phyloP scores from a whole-genome alignment of 169 alveolate species.

The Eimeria brunetti region DNA sequence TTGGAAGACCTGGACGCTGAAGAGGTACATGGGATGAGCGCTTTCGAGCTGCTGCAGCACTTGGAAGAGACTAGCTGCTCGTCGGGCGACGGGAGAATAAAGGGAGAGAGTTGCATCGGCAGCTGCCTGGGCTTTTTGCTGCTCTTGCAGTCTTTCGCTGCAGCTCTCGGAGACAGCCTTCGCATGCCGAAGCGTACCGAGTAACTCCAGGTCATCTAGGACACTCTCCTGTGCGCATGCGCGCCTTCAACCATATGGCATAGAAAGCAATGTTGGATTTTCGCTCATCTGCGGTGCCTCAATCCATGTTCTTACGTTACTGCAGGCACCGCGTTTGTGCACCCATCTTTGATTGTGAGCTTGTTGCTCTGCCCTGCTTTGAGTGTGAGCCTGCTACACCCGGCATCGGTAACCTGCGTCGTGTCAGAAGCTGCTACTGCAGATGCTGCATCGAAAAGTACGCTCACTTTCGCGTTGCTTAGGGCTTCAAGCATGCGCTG shows the following conservation, averaged over 20 bases:
- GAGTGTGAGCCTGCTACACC: background rate
- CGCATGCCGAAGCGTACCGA: slow-evolving; percentile 95
- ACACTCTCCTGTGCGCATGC: slow-evolving; percentile 87
- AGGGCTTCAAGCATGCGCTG: slow-evolving; percentile 92
- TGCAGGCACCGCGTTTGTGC: background rate
- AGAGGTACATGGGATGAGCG: slow-evolving; percentile 96
- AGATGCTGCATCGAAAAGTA: background rate
- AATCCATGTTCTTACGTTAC: background rate
- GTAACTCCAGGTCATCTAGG: slow-evolving; percentile 96
- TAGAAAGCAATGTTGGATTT: background rate
- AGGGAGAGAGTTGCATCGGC: slow-evolving; percentile 94
- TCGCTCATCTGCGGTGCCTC: background rate
- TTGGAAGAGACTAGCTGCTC: slow-evolving; percentile 93
- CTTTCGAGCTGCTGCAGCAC: slow-evolving; percentile 92
- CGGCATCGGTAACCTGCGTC: background rate
- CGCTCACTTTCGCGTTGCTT: slow-evolving; percentile 87
- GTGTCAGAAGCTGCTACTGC: background rate
- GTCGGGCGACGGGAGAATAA: slow-evolving; percentile 96
- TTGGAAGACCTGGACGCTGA: slow-evolving; percentile 92
- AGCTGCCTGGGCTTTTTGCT: slow-evolving; percentile 89
- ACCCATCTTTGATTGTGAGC: background rate
- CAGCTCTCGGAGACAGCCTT: slow-evolving; percentile 95
- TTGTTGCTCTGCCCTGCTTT: background rate
- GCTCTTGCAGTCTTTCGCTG: slow-evolving; percentile 92
- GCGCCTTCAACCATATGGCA: background rate